Evolutionary conservation across 1,284 basidiomycete species (phyloP).

Genomic region (Ceratobasidium sp.): DNA sequence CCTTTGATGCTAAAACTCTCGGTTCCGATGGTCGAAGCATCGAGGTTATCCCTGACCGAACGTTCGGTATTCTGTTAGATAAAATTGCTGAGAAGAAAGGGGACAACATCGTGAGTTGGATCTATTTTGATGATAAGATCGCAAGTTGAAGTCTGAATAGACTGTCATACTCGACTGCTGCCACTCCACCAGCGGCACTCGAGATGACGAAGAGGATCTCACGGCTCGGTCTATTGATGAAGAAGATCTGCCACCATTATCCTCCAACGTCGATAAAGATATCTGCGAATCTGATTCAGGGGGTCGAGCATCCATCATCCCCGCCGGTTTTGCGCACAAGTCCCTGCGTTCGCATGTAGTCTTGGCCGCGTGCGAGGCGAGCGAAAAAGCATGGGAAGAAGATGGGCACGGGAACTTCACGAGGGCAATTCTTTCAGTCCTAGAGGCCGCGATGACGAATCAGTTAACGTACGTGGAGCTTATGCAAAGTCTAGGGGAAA

Average conservation of each 20-base stretch:
- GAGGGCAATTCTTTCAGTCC: slow-evolving; percentile 57
- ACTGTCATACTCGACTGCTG: slow-evolving; percentile 70
- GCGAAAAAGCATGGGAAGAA: slow-evolving; percentile 62
- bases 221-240: slow-evolving; percentile 51
- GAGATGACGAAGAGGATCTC: slow-evolving; percentile 55
- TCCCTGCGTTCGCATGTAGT: slow-evolving; percentile 57
- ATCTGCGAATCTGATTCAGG: not conserved
- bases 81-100: slow-evolving; percentile 62
- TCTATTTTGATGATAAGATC: not conserved
- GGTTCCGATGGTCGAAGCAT: slow-evolving; percentile 56
- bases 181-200: slow-evolving; percentile 58
- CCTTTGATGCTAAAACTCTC: slow-evolving; percentile 64
- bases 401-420: slow-evolving; percentile 64
- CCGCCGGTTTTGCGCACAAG: slow-evolving; percentile 59
- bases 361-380: slow-evolving; percentile 62
- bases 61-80: not conserved
- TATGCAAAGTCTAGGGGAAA: slow-evolving; percentile 48
- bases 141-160: too few species aligned
- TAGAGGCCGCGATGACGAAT: slow-evolving; percentile 58
- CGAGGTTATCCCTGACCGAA: slow-evolving; percentile 48
- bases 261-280: slow-evolving; percentile 58
- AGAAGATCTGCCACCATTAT: slow-evolving; percentile 61
- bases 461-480: slow-evolving; percentile 60
- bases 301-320: not conserved
- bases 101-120: slow-evolving; percentile 58